Percentiles rank a stretch among this genome's conserved stretches.
Conservation (phyloP, 2,329 filamentous ascomycete species). For the Aspergillus calidoustus region DNA sequence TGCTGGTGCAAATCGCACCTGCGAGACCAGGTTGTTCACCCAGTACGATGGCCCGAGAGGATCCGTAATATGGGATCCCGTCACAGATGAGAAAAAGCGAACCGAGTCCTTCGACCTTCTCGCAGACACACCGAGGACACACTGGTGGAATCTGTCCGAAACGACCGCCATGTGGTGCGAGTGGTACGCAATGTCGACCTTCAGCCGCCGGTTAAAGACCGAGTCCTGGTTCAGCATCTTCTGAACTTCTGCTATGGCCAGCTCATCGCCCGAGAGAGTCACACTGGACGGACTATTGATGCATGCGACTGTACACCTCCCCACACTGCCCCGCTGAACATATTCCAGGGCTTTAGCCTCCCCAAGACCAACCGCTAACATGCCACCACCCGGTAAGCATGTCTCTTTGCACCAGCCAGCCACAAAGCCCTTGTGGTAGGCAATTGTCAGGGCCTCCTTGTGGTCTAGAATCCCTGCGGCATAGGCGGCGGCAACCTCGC, state of each 20-base stretch:
- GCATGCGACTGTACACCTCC: neutral
- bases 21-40: constrained; percentile 4
- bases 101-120: neutral
- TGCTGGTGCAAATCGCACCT: neutral
- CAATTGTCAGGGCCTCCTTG: neutral
- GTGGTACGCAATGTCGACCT: constrained; percentile 24
- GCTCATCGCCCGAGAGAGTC: neutral
- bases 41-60: neutral
- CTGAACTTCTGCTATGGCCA: neutral
- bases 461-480: constrained; percentile 17
- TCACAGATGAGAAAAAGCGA: constrained; percentile 2
- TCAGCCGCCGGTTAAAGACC: constrained; percentile 11
- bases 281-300: neutral
- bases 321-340: neutral
- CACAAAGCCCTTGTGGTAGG: constrained; percentile 14
- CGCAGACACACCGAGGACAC: neutral
- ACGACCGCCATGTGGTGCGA: constrained; percentile 4
- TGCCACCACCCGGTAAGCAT: neutral
- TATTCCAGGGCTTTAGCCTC: neutral
- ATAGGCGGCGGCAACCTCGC: constrained; percentile 51
- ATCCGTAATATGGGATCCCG: neutral
- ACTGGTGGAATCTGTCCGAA: neutral
- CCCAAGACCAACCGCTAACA: neutral
- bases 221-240: constrained; percentile 3
- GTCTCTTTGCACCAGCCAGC: constrained; percentile 23